Percentiles rank a stretch among this genome's conserved stretches.
Evolutionary conservation across 805 yeast genomes (phyloP).

Genomic region (Yarrowia phangngaensis): DNA sequence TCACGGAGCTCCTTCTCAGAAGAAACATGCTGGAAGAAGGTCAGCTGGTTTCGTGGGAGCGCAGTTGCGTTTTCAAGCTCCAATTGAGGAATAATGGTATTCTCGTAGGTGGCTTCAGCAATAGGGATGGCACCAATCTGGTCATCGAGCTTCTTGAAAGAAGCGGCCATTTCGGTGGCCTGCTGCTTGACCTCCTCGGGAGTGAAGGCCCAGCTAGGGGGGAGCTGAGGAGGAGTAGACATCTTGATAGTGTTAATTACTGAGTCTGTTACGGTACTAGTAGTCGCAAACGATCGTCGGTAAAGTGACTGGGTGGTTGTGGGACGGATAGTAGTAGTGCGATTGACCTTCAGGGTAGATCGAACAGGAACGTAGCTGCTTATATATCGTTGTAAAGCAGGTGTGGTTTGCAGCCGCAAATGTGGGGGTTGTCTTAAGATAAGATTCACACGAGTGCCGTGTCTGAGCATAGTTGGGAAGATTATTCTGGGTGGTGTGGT

Average conservation of each 20-base stretch:
- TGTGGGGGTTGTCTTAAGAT: constrained; percentile 24
- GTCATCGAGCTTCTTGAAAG: constrained; percentile 47
- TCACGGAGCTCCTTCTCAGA: constrained; percentile 61
- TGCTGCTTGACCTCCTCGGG: constrained; percentile 14
- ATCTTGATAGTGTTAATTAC: constrained; percentile 10
- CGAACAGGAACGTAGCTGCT: constrained; percentile 12
- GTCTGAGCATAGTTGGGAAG: constrained; percentile 24
- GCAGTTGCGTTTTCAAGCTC: constrained; percentile 49
- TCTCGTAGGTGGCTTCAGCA: constrained; percentile 53
- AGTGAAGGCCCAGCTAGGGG: constrained; percentile 24
- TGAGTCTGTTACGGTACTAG: constrained; percentile 4
- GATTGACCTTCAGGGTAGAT: constrained; percentile 3
- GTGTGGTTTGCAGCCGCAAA: constrained; percentile 21
- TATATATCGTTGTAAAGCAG: constrained; percentile 20
- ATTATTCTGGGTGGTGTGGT: constrained; percentile 12
- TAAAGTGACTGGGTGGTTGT: background rate
- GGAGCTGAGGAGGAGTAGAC: constrained; percentile 25
- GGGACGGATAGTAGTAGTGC: background rate
- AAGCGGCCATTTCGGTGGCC: constrained; percentile 7
- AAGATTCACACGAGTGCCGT: constrained; percentile 27
- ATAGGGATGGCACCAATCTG: constrained; percentile 44
- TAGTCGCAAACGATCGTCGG: constrained; percentile 3
- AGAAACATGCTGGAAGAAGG: constrained; percentile 73
- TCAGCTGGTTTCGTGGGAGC: constrained; percentile 49
- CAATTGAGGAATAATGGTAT: constrained; percentile 53